phyloP scores from a whole-genome alignment of 2,329 filamentous ascomycete genomes.

The Metarhizium robertsii region DNA sequence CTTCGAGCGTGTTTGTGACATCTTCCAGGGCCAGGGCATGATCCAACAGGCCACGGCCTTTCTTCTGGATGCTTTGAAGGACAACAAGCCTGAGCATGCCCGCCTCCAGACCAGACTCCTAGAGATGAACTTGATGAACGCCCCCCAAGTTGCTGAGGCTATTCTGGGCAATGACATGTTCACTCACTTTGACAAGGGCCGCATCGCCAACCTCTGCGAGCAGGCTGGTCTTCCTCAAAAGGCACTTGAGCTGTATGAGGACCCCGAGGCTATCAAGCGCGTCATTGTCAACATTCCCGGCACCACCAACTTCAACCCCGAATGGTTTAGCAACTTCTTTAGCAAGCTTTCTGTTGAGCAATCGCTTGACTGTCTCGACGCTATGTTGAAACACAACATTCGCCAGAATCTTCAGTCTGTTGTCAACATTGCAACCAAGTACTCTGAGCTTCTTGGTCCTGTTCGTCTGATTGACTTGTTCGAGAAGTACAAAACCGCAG shows the following conservation, averaged over 20 bases:
- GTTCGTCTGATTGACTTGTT: constrained; percentile 83
- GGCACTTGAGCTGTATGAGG: constrained; percentile 91
- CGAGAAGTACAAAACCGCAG: constrained; percentile 94
- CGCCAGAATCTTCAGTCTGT: constrained; percentile 93
- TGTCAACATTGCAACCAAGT: constrained; percentile 93
- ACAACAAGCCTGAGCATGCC: constrained; percentile 88
- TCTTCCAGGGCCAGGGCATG: constrained; percentile 98
- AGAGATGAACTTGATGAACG: constrained; percentile 97
- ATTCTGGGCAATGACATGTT: constrained; percentile 99
- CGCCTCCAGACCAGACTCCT: constrained; percentile 88
- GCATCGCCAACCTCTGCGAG: constrained; percentile 86
- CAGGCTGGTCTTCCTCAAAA: constrained; percentile 79
- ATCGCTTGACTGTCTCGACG: constrained; percentile 85
- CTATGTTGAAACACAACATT: constrained; percentile 95
- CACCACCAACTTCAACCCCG: constrained; percentile 76
- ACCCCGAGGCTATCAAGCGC: constrained; percentile 82
- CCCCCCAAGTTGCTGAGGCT: constrained; percentile 93
- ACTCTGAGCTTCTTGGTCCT: constrained; percentile 89
- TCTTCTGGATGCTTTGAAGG: constrained; percentile 87
- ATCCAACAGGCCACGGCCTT: constrained; percentile 98
- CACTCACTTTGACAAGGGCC: constrained; percentile 85
- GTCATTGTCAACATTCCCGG: constrained; percentile 74
- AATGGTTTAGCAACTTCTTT: constrained; percentile 90
- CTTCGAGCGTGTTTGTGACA: constrained; percentile 88
- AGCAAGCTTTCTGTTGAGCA: constrained; percentile 92